phyloP scores from a whole-genome alignment of 2,329 filamentous ascomycete species.

The Colletotrichum trifolii region DNA sequence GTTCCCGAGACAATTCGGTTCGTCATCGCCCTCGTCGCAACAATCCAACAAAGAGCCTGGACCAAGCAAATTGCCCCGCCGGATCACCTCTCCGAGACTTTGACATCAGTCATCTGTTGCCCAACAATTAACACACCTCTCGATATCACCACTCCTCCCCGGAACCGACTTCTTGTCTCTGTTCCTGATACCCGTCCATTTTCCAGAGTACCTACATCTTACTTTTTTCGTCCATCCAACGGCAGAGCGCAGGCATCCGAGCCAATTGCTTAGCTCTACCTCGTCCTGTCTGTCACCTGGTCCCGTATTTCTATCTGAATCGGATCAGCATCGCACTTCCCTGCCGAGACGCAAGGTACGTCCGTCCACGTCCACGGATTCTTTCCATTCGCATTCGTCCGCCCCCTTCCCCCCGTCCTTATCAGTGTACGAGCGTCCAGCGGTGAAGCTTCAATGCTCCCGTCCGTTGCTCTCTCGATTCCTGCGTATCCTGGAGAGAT shows the following conservation, averaged over 20 bases:
- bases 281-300: slow-evolving; percentile 24
- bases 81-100: slow-evolving; percentile 33
- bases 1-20: slow-evolving; percentile 22
- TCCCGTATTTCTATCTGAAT: slow-evolving; percentile 32
- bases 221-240: slow-evolving; percentile 13
- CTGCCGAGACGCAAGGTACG: slow-evolving; percentile 37
- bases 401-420: slow-evolving; percentile 30
- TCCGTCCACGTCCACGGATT: slow-evolving; percentile 26
- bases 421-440: slow-evolving; percentile 36
- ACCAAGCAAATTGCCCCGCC: slow-evolving; percentile 24
- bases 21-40: slow-evolving; percentile 13
- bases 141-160: slow-evolving; percentile 34
- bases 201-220: neutral
- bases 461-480: slow-evolving; percentile 28
- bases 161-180: slow-evolving; percentile 28
- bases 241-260: slow-evolving; percentile 31
- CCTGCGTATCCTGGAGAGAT: slow-evolving; percentile 21
- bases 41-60: slow-evolving; percentile 4
- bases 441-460: slow-evolving; percentile 36
- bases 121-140: slow-evolving; percentile 22
- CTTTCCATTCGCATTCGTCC: slow-evolving; percentile 15
- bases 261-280: slow-evolving; percentile 31
- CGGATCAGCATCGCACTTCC: slow-evolving; percentile 36
- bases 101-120: slow-evolving; percentile 24
- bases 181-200: slow-evolving; percentile 3